These are phyloP conservation scores for Dalbergia cochinchinensis DNA, from an alignment of 306 rosid species.

Conservation along the genomic window DNA sequence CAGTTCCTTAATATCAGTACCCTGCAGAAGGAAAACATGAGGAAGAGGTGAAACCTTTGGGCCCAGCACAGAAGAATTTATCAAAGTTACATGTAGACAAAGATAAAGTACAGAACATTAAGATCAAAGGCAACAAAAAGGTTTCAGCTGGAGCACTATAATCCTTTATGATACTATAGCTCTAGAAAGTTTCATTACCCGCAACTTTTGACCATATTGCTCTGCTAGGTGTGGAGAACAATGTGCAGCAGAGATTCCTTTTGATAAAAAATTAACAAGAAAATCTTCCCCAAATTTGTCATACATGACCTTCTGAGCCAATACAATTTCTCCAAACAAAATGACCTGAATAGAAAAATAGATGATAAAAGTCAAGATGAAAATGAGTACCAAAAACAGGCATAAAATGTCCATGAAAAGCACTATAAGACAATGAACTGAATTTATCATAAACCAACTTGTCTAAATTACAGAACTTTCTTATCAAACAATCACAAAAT, in stretches of 20 bases:
- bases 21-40: conserved; percentile 65
- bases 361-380: conserved; percentile 14
- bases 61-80: background rate
- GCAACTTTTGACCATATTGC: conserved; percentile 86
- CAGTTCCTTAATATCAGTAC: conserved; percentile 78
- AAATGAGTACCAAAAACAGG: conserved; percentile 5
- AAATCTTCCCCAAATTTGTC: conserved; percentile 94
- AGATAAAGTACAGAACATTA: too few species aligned
- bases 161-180: conserved; percentile 12
- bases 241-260: conserved; percentile 77
- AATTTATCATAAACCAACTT: background rate
- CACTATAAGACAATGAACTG: conserved; percentile 34
- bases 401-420: conserved; percentile 23
- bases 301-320: conserved; percentile 96
- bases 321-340: conserved; percentile 96
- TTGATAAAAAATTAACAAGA: conserved; percentile 50
- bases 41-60: conserved; percentile 19
- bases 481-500: too few species aligned
- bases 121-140: too few species aligned
- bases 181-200: conserved; percentile 60
- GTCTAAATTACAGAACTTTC: background rate
- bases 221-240: conserved; percentile 84
- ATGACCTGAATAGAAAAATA: conserved; percentile 59
- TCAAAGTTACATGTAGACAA: too few species aligned
- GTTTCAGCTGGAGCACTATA: too few species aligned